phyloP scores from a whole-genome alignment of 2,329 filamentous ascomycete genomes.

The Alternaria sp. region DNA sequence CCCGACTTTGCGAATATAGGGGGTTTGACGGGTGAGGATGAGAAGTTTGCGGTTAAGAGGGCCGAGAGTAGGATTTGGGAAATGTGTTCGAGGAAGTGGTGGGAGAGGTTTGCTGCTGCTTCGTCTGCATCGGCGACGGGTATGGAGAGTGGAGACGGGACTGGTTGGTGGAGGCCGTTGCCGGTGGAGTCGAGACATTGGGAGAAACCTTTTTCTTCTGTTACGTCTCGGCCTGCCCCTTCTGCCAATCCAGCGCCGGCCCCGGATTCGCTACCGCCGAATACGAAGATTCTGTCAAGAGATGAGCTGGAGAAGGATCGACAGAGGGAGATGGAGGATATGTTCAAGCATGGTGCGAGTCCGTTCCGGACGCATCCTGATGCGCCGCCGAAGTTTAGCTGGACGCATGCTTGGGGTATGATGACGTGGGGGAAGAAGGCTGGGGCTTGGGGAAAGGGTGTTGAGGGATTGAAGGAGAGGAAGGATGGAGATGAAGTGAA shows the following conservation, averaged over 20 bases:
- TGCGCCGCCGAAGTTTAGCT: conserved; percentile 59
- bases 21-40: conserved; percentile 80
- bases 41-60: conserved; percentile 80
- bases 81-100: conserved; percentile 77
- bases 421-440: conserved; percentile 61
- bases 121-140: conserved; percentile 65
- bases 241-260: not conserved
- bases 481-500: not conserved
- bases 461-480: conserved; percentile 50
- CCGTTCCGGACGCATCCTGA: conserved; percentile 55
- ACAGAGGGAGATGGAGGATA: conserved; percentile 23
- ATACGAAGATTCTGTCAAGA: conserved; percentile 22
- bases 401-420: conserved; percentile 62
- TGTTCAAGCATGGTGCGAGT: conserved; percentile 55
- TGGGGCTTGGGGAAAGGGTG: conserved; percentile 59
- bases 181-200: conserved; percentile 69
- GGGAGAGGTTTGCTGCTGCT: conserved; percentile 69
- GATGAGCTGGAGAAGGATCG: conserved; percentile 34
- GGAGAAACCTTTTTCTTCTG: conserved; percentile 54
- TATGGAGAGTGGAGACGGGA: conserved; percentile 45
- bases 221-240: not conserved
- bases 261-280: conserved; percentile 12
- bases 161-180: conserved; percentile 71
- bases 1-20: conserved; percentile 71
- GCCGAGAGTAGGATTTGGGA: conserved; percentile 82